phyloP scores from a whole-genome alignment of 305 asterid genomes.

The Nicotiana rustica region DNA sequence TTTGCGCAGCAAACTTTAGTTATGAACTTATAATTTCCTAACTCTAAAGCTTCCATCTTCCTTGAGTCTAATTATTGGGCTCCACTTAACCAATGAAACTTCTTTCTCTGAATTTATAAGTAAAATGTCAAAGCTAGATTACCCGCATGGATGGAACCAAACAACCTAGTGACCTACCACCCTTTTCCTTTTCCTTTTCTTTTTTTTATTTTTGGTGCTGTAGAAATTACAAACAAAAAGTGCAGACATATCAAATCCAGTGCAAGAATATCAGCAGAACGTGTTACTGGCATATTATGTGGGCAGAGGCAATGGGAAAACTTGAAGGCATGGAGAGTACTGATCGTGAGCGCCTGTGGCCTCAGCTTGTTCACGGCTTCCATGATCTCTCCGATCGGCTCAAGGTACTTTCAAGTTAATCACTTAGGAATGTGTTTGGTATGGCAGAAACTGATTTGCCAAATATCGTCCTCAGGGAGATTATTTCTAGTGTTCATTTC shows the following conservation, averaged over 20 bases:
- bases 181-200: background rate
- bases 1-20: too few species aligned
- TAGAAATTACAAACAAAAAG: background rate
- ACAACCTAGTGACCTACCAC: background rate
- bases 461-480: conserved; percentile 8
- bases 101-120: background rate
- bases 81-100: too few species aligned
- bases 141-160: background rate
- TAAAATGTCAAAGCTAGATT: background rate
- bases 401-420: conserved; percentile 60
- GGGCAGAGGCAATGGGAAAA: conserved; percentile 98
- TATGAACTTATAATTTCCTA: too few species aligned
- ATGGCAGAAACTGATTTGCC: background rate
- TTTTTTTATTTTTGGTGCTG: background rate
- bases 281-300: conserved; percentile 55
- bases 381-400: conserved; percentile 95
- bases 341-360: conserved; percentile 93
- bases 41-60: too few species aligned
- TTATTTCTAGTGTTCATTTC: background rate
- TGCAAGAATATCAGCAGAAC: background rate
- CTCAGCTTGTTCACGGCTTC: conserved; percentile 92
- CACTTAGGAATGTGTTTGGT: background rate
- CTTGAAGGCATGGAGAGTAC: conserved; percentile 98
- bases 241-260: conserved; percentile 11
- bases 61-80: too few species aligned